Base-by-base conservation (phyloP, 805 yeast species). In the Pichia sporocuriosa region DNA sequence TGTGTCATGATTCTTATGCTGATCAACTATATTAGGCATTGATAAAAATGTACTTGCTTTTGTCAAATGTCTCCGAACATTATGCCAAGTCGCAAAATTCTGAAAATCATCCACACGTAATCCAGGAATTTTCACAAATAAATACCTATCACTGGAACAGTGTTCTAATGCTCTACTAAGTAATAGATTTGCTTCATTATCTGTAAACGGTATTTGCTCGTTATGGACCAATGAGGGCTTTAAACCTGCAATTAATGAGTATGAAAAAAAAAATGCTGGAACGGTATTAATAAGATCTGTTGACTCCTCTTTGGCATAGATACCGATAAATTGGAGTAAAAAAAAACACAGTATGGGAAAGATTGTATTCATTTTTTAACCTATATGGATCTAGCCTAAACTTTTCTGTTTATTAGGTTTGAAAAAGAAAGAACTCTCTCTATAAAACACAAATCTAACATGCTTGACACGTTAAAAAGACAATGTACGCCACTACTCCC, bases 21-120 rank as follows among this genome's bases (percentile, higher is more conserved):
- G 15, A 26, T 52, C 42, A 1, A 67, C 58, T 8, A 70, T 59
- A 49, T 77, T 65, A 4, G 87, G 84, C 40, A 82, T 63, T 2
- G 77, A 73, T 4, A 79, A 65, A 8, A 79, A 63, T 0, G 85
- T 75, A 5, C 88, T 80, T n/a, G 84, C 66, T 55, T 69, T 63
- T 19, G 68, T 59, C 46, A 79, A 54, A 52, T 75, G 73, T 32
- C 71, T 67, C 44, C 80, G 66, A 4, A 81, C 47, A 44, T 70
- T 66, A 2, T 65, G 67, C 66, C 80, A 78, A 26, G 55, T 50
- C 13, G 58, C 52, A 46, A 67, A 67, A 27, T 65, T 42, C 21
- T 59, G 57, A 25, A 76, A 69, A 53, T 79, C 83, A 19, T 66
- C 59, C 31, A 68, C 57, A 6, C 57, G 54, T 41, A 79, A 53